These are phyloP conservation scores for Cercospora canescens DNA, from an alignment of 2,329 filamentous ascomycete species.

Conservation along the genomic window DNA sequence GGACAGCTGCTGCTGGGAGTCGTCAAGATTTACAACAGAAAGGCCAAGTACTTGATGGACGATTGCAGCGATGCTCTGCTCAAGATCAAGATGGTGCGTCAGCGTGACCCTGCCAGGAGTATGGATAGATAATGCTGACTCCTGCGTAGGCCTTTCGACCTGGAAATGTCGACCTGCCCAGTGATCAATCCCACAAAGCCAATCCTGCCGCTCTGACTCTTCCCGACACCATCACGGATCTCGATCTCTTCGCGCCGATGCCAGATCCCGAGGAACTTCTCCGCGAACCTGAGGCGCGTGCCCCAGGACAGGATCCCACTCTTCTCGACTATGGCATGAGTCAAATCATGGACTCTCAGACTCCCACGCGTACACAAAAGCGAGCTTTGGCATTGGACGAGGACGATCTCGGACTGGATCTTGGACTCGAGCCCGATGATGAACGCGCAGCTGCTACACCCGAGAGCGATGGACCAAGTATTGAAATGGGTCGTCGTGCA, in stretches of 20 bases:
- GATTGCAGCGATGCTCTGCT: slow-evolving; percentile 96
- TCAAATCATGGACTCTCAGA: slow-evolving; percentile 64
- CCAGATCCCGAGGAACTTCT: slow-evolving; percentile 85
- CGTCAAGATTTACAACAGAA: slow-evolving; percentile 95
- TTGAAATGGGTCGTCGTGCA: slow-evolving; percentile 90
- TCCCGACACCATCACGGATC: slow-evolving; percentile 88
- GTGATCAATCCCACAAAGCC: slow-evolving; percentile 70
- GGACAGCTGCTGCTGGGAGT: slow-evolving; percentile 93
- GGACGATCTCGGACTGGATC: slow-evolving; percentile 63
- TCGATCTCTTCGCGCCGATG: slow-evolving; percentile 75
- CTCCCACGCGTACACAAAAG: slow-evolving; percentile 28
- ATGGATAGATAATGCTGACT: not conserved
- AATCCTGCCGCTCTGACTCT: slow-evolving; percentile 85
- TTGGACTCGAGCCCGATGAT: slow-evolving; percentile 53
- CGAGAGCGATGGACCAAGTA: slow-evolving; percentile 49
- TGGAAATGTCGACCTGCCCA: slow-evolving; percentile 93
- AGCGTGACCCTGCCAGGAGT: not conserved
- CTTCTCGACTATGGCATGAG: slow-evolving; percentile 63
- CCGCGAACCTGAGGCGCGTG: slow-evolving; percentile 31
- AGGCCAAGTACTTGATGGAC: slow-evolving; percentile 92
- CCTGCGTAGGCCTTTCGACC: slow-evolving; percentile 79
- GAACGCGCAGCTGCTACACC: slow-evolving; percentile 38
- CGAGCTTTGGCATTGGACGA: slow-evolving; percentile 51
- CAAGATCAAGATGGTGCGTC: slow-evolving; percentile 94
- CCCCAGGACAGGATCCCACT: slow-evolving; percentile 43